Evolutionary conservation across 2,329 filamentous ascomycete genomes (phyloP), one percentile per base, ranked within the genome.

Genomic region (Samsoniella hepiali): DNA sequence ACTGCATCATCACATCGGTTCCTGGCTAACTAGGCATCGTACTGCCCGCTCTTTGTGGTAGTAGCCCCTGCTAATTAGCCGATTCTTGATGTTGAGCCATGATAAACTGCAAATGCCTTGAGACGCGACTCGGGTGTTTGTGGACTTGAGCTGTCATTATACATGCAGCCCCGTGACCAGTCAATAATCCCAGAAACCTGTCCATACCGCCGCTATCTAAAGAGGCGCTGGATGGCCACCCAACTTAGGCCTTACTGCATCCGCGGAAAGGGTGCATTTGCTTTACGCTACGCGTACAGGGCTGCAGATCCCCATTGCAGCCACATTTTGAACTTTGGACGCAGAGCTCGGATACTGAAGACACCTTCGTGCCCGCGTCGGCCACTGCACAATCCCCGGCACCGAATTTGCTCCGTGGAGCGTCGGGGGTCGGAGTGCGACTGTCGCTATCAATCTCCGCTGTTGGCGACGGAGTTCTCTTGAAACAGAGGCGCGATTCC

Each of bases 351-450:
- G 57, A 34, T 8, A 40, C 45, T n/a, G 22, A 59, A 10, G 11
- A 31, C 17, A 22, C 3, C 31, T 13, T 50, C 32, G 45, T 50
- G 22, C 22, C 57, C 57, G 57, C 50, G 17, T 6, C 57, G 57
- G 57, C 36, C 34, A 27, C 11, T n/a, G n/a, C 32, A 40, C 13
- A 4, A 22, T 50, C 34, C 38, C 47, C 50, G 38, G 27, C 29
- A 34, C 40, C 13, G 36, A 15, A 17, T 5, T 1, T 53, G 47
- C 29, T 45, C 58, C 58, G 29, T 29, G 58, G 58, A 61, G 38
- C 38, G 31, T 61, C 49, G 49, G 58, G 38, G 38, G 15, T 54
- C 49, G 58, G 58, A n/a, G 58, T 38, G 47, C 34, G 17, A 44
- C 22, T 31, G 3, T 45, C 29, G 13, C 36, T 7, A 29, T 51